Conservation (phyloP, 176 grass and related monocot species). For the Oryza australiensis region DNA sequence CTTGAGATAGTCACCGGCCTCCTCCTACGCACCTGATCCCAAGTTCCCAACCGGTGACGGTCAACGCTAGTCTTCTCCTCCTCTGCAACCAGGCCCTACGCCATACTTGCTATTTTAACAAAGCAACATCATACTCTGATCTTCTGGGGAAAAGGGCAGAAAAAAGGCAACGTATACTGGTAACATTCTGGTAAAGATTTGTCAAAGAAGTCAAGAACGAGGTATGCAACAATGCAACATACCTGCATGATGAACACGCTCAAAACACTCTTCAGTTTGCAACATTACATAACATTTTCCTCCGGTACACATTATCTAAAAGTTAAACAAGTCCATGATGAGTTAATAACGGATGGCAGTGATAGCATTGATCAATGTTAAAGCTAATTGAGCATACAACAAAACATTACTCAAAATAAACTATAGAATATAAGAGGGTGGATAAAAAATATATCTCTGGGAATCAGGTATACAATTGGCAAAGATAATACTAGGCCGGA, state of each 20-base stretch:
- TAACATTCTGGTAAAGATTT: not conserved
- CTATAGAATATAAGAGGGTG: not conserved
- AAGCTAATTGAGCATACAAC: not conserved
- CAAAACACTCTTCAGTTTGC: not conserved
- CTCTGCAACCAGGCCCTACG: too few species aligned
- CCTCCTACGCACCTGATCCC: too few species aligned
- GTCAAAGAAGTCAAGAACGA: not conserved
- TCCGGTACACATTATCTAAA: not conserved
- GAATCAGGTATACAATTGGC: not conserved
- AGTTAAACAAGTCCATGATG: not conserved
- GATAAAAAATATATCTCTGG: not conserved
- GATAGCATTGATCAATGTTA: not conserved
- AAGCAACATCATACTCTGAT: too few species aligned
- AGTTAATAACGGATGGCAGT: not conserved
- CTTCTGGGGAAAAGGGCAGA: too few species aligned
- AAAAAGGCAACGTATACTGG: not conserved
- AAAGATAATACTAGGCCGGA: not conserved
- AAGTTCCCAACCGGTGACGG: too few species aligned
- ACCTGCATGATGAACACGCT: constrained; percentile 1
- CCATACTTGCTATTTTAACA: too few species aligned
- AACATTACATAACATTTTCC: not conserved
- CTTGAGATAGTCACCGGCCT: too few species aligned
- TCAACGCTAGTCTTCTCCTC: too few species aligned
- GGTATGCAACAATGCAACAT: not conserved
- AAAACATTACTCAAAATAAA: not conserved